phyloP scores from a whole-genome alignment of 2,329 filamentous ascomycete species.

The Sporothrix globosa region DNA sequence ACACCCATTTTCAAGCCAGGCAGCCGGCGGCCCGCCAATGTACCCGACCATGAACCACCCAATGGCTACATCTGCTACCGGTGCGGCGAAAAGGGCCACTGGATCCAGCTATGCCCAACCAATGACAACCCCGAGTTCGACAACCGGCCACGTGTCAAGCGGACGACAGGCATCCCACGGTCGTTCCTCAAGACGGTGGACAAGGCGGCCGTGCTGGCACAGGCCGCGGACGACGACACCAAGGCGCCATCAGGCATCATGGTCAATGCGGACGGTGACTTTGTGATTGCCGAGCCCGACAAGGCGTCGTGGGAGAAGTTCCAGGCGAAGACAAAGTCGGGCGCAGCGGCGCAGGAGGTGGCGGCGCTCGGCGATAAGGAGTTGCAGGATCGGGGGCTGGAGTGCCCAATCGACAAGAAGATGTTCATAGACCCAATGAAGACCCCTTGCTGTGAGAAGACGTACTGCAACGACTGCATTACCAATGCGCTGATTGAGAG shows the following conservation, averaged over 20 bases:
- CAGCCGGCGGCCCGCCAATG: conserved; percentile 69
- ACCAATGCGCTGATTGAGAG: conserved; percentile 98
- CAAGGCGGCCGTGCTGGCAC: conserved; percentile 75
- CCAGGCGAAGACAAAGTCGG: conserved; percentile 88
- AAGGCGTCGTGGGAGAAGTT: conserved; percentile 96
- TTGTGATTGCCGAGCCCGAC: conserved; percentile 94
- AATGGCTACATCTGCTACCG: conserved; percentile 95
- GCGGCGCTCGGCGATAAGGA: conserved; percentile 80
- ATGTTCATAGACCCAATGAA: conserved; percentile 99
- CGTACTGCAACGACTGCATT: conserved; percentile 99
- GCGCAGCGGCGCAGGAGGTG: conserved; percentile 79
- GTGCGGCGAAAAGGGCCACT: conserved; percentile 97
- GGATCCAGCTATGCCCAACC: conserved; percentile 98
- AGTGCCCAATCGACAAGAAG: conserved; percentile 95
- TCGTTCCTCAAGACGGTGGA: conserved; percentile 96
- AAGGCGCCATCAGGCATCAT: conserved; percentile 89
- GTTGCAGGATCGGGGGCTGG: conserved; percentile 81
- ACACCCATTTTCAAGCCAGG: conserved; percentile 64
- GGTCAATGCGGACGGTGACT: conserved; percentile 97
- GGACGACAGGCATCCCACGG: conserved; percentile 93
- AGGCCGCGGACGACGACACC: conserved; percentile 74
- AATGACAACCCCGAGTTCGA: conserved; percentile 97
- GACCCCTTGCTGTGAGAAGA: conserved; percentile 97
- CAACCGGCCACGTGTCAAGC: conserved; percentile 88
- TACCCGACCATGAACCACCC: conserved; percentile 90